These are phyloP conservation scores for Flaveria bidentis DNA, from an alignment of 129 eudicot genomes.

Conservation along the genomic window DNA sequence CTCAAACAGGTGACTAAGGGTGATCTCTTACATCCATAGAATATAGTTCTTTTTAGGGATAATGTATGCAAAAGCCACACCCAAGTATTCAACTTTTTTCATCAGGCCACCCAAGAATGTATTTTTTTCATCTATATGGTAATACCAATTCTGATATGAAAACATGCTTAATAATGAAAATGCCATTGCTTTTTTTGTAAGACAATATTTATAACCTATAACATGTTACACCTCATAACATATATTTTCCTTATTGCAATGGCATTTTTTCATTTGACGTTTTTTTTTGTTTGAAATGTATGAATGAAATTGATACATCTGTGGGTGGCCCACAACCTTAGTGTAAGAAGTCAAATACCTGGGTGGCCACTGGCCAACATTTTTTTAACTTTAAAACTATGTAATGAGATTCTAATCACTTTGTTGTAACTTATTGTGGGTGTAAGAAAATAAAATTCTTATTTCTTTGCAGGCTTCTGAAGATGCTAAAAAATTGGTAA, in stretches of 20 bases:
- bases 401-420: background rate
- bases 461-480: conserved; percentile 78
- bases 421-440: conserved; percentile 5
- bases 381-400: background rate
- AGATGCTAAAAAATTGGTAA: conserved; percentile 95
- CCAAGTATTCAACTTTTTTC: background rate
- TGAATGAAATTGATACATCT: background rate
- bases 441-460: conserved; percentile 8
- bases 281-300: background rate
- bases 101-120: background rate
- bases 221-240: background rate
- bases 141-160: background rate
- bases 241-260: background rate
- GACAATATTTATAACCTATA: background rate
- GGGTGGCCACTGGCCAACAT: background rate
- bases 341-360: background rate
- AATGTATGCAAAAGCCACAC: background rate
- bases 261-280: background rate
- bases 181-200: background rate
- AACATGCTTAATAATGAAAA: background rate
- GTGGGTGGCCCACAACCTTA: background rate
- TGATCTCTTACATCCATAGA: background rate
- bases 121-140: background rate
- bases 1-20: conserved; percentile 84
- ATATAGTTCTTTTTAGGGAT: background rate